Base-by-base conservation (phyloP, 495 filamentous ascomycete species). In the Penicillium alfredii region DNA sequence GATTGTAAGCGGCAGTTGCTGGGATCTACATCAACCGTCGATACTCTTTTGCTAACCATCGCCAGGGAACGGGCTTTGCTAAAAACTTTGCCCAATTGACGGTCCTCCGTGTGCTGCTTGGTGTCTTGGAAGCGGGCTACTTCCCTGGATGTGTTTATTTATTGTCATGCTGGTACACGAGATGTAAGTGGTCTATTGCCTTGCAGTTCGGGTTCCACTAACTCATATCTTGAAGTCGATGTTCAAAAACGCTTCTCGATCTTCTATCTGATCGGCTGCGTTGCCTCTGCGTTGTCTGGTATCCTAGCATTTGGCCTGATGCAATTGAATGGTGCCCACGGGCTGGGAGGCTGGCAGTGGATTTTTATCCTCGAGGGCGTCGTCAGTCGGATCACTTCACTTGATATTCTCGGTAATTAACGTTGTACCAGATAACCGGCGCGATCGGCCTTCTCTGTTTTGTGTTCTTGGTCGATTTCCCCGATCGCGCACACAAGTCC, bases 301-400 rank as follows among this genome's bases (percentile, higher is more conserved):
- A 81, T 84, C 33, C 52, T 84, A 7, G 78, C 81, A 8, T 82
- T 72, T 33, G 80, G 79, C 5, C 50, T 83, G 40, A 78, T 78
- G 71, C 73, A 79, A 40, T 60, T 79, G 61, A 48, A 63, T 9
- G 74, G 73, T 4, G 47, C 58, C 0, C 54, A 60, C 10, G 68
- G 65, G 0, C 47, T 75, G 4, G 53, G 45, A 12, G 80, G 80
- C 16, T 84, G 80, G 81, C 55, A 73, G 28, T 81, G 77, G 77
- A 76, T 76, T 22, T 79, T 81, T 53, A 76, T 81, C 47, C 68
- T 80, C 11, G 74, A 81, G 40, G 75, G 75, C 20, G 55, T 76
- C 44, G 58, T 64, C 8, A 20, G 1, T 20, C 9, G 1, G 3
- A 0, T 9, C 8, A 8, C 11, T 10, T 3, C 4, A 16, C 14